Base-by-base conservation (phyloP, 2,329 filamentous ascomycete genomes). In the Zymoseptoria ardabiliae region DNA sequence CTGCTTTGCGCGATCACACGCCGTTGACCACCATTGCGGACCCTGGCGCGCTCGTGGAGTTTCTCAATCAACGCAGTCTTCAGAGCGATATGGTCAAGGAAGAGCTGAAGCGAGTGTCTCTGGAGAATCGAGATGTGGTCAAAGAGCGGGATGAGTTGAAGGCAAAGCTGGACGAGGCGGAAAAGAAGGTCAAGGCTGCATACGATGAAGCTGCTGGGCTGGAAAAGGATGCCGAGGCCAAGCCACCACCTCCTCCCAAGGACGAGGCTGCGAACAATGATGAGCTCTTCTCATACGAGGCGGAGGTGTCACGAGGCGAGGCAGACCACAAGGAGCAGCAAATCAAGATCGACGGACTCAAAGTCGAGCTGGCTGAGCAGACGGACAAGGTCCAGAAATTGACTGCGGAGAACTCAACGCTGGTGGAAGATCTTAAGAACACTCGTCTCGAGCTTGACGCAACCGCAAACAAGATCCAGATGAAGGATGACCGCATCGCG, bases 1-100 rank as follows among this genome's bases (percentile, higher is more conserved):
- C 90, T 57, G 87, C 89, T 0, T 81, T 99, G 7, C 90, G 91
- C 68, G 94, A 99, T 72, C 90, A 96, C 68, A 99, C 94, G 0
- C 93, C 94, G 2, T 78, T 97, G 41, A 89, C 90, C 4, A 93
- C 91, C 17, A 96, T 99, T 67, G 82, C 81, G 66, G 94, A 99
- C 61, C 90, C 93, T 0, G 84, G 85, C 56, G 88, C 91, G 2
- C 80, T 99, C 35, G 83, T 91, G 6, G 93, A 97, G 74, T 99
- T 97, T 70, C 80, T 99, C 25, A 91, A 88, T 66, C 91, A 97
- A 73, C 76, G 96, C 49, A 93, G 87, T 62, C 75, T 92, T 56
- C 93, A 95, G 70, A 87, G 87, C 50, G 90, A 96, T 68, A 95
- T 99, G 89, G 86, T 96, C 2, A 87, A 95, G 83, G 89, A 96